Conservation (phyloP, 345 rosid genomes). For the Arabidopsis thaliana region DNA sequence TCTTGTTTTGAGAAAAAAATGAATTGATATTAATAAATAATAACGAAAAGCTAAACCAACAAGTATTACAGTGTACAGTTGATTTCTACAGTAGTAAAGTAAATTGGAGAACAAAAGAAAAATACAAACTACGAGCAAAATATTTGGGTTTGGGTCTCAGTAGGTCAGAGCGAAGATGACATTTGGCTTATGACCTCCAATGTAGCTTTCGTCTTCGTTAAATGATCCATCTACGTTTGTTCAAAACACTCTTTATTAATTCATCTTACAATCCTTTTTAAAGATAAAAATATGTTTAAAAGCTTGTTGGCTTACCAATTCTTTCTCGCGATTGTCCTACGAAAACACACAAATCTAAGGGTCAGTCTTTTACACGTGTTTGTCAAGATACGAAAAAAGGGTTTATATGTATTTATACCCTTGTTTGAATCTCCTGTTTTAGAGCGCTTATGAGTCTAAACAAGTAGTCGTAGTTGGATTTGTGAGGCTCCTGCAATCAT, state of each 20-base stretch:
- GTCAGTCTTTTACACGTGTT: constrained; percentile 14
- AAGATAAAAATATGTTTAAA: neutral
- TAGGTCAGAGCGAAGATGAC: constrained; percentile 46
- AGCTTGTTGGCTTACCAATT: constrained; percentile 42
- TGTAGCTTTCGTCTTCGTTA: constrained; percentile 49
- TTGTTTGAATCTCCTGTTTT: constrained; percentile 46
- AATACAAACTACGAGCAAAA: constrained; percentile 19
- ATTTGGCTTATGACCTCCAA: constrained; percentile 47
- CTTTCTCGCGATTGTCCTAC: constrained; percentile 50
- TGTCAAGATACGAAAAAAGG: constrained; percentile 1
- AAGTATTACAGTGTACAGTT: constrained; percentile 23
- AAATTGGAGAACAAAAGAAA: neutral
- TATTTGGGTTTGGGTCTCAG: constrained; percentile 1
- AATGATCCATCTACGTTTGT: constrained; percentile 46
- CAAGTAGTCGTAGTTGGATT: constrained; percentile 48
- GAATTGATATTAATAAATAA: neutral
- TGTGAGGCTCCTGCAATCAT: constrained; percentile 49
- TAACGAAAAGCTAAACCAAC: constrained; percentile 13
- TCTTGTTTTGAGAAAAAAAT: neutral
- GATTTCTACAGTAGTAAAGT: constrained; percentile 24
- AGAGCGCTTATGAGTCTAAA: constrained; percentile 46
- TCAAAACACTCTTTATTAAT: constrained; percentile 1
- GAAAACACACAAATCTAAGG: neutral
- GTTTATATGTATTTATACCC: constrained; percentile 31
- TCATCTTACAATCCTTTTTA: neutral